Base-by-base conservation (phyloP, 768 basidiomycete genomes). In the Rubroboletus satanas region DNA sequence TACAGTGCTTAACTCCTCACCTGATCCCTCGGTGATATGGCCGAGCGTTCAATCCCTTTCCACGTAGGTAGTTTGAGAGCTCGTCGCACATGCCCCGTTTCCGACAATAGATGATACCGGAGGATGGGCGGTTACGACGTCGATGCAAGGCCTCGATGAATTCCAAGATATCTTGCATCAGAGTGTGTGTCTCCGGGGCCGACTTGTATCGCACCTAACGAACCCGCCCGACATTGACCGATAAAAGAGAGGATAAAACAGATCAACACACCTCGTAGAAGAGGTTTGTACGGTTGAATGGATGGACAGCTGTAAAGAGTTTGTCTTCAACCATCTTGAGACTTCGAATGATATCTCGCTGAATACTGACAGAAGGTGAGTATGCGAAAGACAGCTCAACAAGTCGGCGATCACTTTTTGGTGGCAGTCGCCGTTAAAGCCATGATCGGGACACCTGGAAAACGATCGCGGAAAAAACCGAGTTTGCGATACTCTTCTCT, bases 391-490 rank as follows among this genome's bases (percentile, higher is more conserved):
- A 31, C 5, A 21, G 32, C 12, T 28, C 18, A 10, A 31, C 1
- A 41, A 9, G 5, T 32, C 33, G 1, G 44, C 18, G 5, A 45
- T 56, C 68, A 90, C 88, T 71, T 69, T 41, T 82, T 69, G 7
- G 91, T 93, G 3, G 91, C 90, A 14, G 88, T 90, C 2, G 91
- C 90, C 1, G 90, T 93, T 37, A 93, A 70, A 4, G 91, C 91
- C 88, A 92, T 93, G 60, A 94, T 85, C 0, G 92, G 91, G 5
- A 93, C 80, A 52, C 78, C 74, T 1, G 79, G 78, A 63, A 85
- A 92, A 29, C 74, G 76, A 36, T 80, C 74, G 2, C 91, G 81
- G 66, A 94, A 88, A 37, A 73, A 66, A 5, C 90, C 91, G 23
- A 94, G 76, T 26, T 75, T 78, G 42, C 90, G 75, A 63, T 92